Evolutionary conservation across 106 monocot species (phyloP).

Genomic region (Phalaenopsis equestris): DNA sequence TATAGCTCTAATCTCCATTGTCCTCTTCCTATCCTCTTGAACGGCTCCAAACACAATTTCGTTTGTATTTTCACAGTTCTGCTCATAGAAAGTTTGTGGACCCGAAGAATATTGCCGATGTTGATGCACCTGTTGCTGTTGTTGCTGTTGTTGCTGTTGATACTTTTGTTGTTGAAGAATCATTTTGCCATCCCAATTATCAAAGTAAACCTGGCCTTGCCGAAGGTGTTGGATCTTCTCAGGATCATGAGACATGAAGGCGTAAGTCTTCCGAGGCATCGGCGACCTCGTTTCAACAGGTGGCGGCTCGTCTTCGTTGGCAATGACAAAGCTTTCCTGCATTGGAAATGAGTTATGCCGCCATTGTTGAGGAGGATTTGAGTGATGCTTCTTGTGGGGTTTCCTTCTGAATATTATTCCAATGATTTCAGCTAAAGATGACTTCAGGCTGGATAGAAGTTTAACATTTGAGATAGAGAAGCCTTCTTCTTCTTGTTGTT

Average conservation of each 20-base stretch:
- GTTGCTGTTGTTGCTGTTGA: slow-evolving; percentile 27
- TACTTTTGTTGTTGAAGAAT: slow-evolving; percentile 29
- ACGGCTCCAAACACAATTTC: slow-evolving; percentile 97
- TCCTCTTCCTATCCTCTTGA: slow-evolving; percentile 56
- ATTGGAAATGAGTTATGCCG: slow-evolving; percentile 41
- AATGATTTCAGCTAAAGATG: slow-evolving; percentile 38
- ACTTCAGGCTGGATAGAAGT: slow-evolving; percentile 35
- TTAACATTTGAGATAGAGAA: slow-evolving; percentile 57
- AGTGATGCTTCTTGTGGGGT: slow-evolving; percentile 5
- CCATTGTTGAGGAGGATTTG: slow-evolving; percentile 21
- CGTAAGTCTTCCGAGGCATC: slow-evolving; percentile 73
- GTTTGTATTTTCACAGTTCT: slow-evolving; percentile 75
- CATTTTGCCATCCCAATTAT: slow-evolving; percentile 44
- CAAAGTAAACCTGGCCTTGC: slow-evolving; percentile 49
- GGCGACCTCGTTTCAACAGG: slow-evolving; percentile 50
- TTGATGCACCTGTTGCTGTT: slow-evolving; percentile 60
- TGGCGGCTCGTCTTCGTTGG: slow-evolving; percentile 72
- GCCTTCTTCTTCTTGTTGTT: slow-evolving; percentile 46
- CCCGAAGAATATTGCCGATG: slow-evolving; percentile 72
- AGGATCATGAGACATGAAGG: slow-evolving; percentile 80
- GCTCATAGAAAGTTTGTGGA: slow-evolving; percentile 79
- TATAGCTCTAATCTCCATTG: slow-evolving; percentile 76
- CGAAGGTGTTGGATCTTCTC: slow-evolving; percentile 76
- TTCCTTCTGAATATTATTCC: slow-evolving; percentile 42
- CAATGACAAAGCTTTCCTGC: slow-evolving; percentile 80